Base-by-base conservation (phyloP, 2,329 filamentous ascomycete genomes). In the Epichloe festucae region DNA sequence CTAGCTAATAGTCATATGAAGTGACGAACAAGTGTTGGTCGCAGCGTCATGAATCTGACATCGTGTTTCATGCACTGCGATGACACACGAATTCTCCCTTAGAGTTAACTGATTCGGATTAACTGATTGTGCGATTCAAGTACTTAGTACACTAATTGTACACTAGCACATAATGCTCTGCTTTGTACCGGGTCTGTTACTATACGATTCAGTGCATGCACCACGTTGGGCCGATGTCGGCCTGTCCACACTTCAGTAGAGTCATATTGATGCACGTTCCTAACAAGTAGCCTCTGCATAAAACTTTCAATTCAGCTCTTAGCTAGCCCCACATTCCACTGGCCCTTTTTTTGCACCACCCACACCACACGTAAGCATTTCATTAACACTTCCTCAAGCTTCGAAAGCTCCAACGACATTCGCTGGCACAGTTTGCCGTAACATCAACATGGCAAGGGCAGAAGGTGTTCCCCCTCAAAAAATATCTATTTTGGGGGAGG, bases 401-500 rank as follows among this genome's bases (percentile, higher is more conserved):
- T 46, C 35, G 27, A 23, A 39, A 35, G 12, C 36, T 35, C n/a
- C 23, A 40, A 40, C 43, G 21, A 27, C 15, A n/a, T 41, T n/a
- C 43, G 38, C 19, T 44, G 10, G n/a, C 8, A 39, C 38, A 34
- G 38, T 19, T 52, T 40, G 43, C 35, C 12, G 10, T 35, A 41
- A 31, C 8, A 19, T 51, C 55, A 57, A 40, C 23, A 67, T 66
- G 63, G 57, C 57, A 53, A 58, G 59, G 49, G 51, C 53, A 47
- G 56, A 55, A 21, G 51, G 36, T 17, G 34, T 57, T 21, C 65
- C 66, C 56, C 78, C 78, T 31, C 78, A 77, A 48, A 69, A 73
- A 64, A 89, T 97, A 63, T 76, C 79, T 38, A 94, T 98, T 59
- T 74, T 98, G 53, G 89, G 89, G 59, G 86, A 87, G 63, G 88